phyloP scores from a whole-genome alignment of 768 basidiomycete species.

The Pleurotus citrinopileatus region DNA sequence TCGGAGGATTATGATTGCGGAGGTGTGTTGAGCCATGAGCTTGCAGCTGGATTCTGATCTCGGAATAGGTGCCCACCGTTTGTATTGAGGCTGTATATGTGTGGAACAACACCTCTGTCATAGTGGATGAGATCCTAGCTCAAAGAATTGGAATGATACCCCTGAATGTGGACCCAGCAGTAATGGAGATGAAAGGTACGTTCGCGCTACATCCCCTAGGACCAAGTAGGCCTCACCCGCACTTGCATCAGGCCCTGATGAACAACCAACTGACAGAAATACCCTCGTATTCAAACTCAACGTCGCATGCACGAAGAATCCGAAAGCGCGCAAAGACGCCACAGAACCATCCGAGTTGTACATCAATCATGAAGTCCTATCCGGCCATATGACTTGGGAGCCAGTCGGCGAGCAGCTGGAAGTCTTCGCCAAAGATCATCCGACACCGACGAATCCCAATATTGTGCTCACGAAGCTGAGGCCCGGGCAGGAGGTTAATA shows the following conservation, averaged over 20 bases:
- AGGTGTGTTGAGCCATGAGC: constrained; percentile 54
- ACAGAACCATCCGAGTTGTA: constrained; percentile 60
- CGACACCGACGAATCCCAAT: constrained; percentile 70
- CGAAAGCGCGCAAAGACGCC: constrained; percentile 43
- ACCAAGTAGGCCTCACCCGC: not conserved
- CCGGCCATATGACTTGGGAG: constrained; percentile 69
- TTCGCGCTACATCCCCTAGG: constrained; percentile 1
- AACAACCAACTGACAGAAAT: constrained; percentile 80
- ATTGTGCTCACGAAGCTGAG: constrained; percentile 90
- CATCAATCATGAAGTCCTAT: constrained; percentile 65
- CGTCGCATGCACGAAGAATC: constrained; percentile 63
- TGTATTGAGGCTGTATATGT: constrained; percentile 89
- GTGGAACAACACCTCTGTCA: constrained; percentile 92
- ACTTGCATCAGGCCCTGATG: constrained; percentile 32
- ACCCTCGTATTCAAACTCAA: constrained; percentile 86
- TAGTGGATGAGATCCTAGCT: constrained; percentile 91
- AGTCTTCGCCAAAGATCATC: constrained; percentile 51
- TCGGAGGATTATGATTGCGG: constrained; percentile 88
- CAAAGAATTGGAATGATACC: constrained; percentile 91
- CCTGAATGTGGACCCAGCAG: constrained; percentile 77
- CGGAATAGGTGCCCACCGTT: constrained; percentile 78
- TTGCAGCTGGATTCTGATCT: constrained; percentile 3
- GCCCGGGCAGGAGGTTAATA: constrained; percentile 84
- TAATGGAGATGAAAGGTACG: constrained; percentile 54
- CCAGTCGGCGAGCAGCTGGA: constrained; percentile 79